Evolutionary conservation across 108 stramenopile species (phyloP), one percentile per base, ranked within the genome.

Genomic region (Cyclotella cryptica): DNA sequence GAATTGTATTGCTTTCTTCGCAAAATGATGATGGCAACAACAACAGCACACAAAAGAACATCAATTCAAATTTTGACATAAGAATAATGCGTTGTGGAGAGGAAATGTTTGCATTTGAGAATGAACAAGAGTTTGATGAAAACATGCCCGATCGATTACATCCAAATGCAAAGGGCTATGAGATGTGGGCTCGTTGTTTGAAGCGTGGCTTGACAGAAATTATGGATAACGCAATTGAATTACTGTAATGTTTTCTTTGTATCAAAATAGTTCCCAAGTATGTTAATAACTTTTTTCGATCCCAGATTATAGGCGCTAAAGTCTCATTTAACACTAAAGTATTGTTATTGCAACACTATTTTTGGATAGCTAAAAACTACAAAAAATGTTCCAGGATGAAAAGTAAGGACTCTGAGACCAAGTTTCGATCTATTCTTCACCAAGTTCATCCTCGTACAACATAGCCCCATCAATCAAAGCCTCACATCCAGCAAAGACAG

Each of bases 61-160:
- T 15, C 27, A 58, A 35, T 14, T 7, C 13, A 35, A 14, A 66
- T 35, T 19, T 63, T 46, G 24, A 51, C 22, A 2, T 27, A 11
- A 28, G 39, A 5, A 73, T 49, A 30, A 43, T 72, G 28, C 7
- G 55, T 21, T 81, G 80, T 45, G 80, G 80, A 9, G 35, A 40
- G 40, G 73, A 74, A 19, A 70, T 74, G 73, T 81, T 81, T 57
- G 67, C 73, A 28, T 53, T 81, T 24, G 69, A 75, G 39, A 45
- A 65, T 10, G 61, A 62, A 10, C 27, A 65, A 18, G 73, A 81
- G 49, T 75, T 75, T 26, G 67, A 75, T 70, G 14, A 9, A 13
- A 61, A 78, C 45, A 81, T 85, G 84, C 84, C 84, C 5, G 84
- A 85, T 66, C 27, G 79, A 52, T 63, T 85, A 55, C 84, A 85